These are phyloP conservation scores for Yarrowia bubula DNA, from an alignment of 805 yeast genomes.

Conservation along the genomic window DNA sequence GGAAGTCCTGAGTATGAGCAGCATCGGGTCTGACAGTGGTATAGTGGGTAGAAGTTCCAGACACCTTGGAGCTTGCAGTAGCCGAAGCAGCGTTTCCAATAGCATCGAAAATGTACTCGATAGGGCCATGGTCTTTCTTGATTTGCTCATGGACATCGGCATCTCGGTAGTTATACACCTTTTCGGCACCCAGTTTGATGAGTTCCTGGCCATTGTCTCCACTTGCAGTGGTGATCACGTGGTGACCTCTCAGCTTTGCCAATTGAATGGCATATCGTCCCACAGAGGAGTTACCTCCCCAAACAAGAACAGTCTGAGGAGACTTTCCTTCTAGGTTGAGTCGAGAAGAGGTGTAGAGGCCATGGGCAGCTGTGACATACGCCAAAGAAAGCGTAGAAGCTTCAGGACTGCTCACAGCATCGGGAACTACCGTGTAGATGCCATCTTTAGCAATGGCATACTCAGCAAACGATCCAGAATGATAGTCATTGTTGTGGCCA, in stretches of 20 bases:
- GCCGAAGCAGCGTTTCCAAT: constrained; percentile 10
- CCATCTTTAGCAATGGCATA: constrained; percentile 19
- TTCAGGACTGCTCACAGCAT: background rate
- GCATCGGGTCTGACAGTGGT: constrained; percentile 20
- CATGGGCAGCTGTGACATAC: background rate
- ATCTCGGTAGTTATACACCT: constrained; percentile 1
- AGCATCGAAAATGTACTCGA: constrained; percentile 6
- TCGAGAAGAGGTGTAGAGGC: background rate
- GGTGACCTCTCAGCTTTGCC: background rate
- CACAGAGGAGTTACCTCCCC: constrained; percentile 22
- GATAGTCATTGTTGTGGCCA: constrained; percentile 2
- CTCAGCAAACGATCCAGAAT: constrained; percentile 4
- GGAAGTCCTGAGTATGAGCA: background rate
- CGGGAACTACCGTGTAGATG: background rate
- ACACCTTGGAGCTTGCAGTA: background rate
- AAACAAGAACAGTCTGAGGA: background rate
- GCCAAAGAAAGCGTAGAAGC: constrained; percentile 2
- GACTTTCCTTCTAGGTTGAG: background rate
- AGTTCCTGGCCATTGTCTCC: background rate
- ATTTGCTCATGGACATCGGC: background rate
- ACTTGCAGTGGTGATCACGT: background rate
- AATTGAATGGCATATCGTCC: constrained; percentile 7
- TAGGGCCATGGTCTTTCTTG: background rate
- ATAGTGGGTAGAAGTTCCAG: background rate
- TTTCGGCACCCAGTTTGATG: background rate